Evolutionary conservation across 2,329 filamentous ascomycete species (phyloP).

Genomic region (Beauveria medogensis): DNA sequence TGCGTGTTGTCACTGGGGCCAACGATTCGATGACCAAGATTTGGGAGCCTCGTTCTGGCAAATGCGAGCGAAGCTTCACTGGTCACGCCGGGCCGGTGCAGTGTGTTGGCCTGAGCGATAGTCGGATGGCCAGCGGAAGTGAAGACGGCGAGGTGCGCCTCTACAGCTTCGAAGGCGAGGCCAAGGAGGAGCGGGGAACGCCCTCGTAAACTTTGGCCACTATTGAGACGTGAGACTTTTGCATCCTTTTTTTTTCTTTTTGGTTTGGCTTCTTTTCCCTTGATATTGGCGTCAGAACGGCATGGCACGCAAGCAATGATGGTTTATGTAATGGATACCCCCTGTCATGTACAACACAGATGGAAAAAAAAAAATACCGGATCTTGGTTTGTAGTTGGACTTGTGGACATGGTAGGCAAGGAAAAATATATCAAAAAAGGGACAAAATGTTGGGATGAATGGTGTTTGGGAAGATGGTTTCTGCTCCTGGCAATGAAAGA

Average conservation of each 20-base stretch:
- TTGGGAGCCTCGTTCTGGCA: slow-evolving; percentile 88
- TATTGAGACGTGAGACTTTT: slow-evolving; percentile 24
- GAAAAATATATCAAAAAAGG: background rate
- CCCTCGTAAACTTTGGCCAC: slow-evolving; percentile 30
- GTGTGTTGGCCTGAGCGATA: slow-evolving; percentile 85
- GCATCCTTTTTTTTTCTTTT: background rate
- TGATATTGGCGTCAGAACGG: background rate
- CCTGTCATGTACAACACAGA: slow-evolving; percentile 1
- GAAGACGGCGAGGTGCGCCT: slow-evolving; percentile 89
- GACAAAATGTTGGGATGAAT: background rate
- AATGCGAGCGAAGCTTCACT: slow-evolving; percentile 85
- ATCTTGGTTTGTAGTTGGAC: background rate
- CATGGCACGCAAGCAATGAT: slow-evolving; percentile 1
- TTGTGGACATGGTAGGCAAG: slow-evolving; percentile 1
- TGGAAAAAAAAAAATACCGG: background rate
- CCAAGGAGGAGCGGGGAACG: slow-evolving; percentile 41
- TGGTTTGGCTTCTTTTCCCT: background rate
- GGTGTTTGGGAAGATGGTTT: background rate
- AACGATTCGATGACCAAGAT: slow-evolving; percentile 91
- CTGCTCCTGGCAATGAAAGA: background rate
- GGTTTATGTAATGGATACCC: slow-evolving; percentile 5
- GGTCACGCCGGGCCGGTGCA: slow-evolving; percentile 88
- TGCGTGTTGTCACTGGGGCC: slow-evolving; percentile 80
- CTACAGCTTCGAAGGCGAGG: slow-evolving; percentile 61
- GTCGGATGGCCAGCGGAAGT: slow-evolving; percentile 80